Percentiles rank a stretch among this genome's conserved stretches.
Conservation (phyloP, 345 rosid genomes). For the Eutrema japonicum region DNA sequence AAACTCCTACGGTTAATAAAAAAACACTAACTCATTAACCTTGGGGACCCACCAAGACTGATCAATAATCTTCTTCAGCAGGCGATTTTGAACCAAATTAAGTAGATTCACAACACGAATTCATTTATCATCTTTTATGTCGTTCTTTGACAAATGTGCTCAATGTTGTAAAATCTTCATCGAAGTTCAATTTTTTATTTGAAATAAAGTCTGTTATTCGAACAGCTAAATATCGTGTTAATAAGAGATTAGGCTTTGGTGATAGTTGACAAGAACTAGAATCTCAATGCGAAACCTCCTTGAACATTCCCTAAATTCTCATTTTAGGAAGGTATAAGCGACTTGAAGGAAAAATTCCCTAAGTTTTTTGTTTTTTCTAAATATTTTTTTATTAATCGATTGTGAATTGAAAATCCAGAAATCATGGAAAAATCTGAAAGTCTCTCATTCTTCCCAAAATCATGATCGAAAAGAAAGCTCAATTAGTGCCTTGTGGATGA, state of each 20-base stretch:
- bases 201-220: not conserved
- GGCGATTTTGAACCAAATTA: too few species aligned
- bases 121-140: too few species aligned
- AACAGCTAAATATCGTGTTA: not conserved
- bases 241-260: slow-evolving; percentile 32
- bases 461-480: not conserved
- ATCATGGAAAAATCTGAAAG: slow-evolving; percentile 2
- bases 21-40: too few species aligned
- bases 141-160: too few species aligned
- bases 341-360: not conserved
- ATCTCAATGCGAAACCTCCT: slow-evolving; percentile 15
- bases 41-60: too few species aligned
- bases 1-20: too few species aligned
- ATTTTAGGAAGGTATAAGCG: not conserved
- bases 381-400: not conserved
- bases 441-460: slow-evolving; percentile 18
- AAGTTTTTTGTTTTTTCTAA: not conserved
- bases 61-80: too few species aligned
- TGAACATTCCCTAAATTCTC: not conserved
- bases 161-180: not conserved
- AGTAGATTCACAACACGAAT: too few species aligned
- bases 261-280: slow-evolving; percentile 40
- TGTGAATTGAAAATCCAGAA: not conserved
- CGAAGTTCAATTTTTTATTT: not conserved
- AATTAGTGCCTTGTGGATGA: slow-evolving; percentile 18